Conservation (phyloP, 176 grass and related monocot genomes). For the Juncus inflexus region DNA sequence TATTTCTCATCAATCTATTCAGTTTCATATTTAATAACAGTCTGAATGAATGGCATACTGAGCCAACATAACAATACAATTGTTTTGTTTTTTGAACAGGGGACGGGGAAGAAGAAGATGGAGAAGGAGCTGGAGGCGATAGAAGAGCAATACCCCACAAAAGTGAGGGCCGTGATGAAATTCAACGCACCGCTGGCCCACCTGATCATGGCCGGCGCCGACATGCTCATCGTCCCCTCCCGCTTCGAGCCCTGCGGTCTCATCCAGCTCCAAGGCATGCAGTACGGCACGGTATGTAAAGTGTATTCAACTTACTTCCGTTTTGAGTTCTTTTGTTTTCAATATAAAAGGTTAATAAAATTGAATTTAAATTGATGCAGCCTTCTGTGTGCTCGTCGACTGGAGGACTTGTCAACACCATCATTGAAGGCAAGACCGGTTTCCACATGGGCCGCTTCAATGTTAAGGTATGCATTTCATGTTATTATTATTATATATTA, state of each 20-base stretch:
- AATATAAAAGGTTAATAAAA: background rate
- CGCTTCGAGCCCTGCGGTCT: slow-evolving; percentile 95
- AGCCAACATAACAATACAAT: slow-evolving; percentile 10
- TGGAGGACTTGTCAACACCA: slow-evolving; percentile 80
- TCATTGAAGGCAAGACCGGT: slow-evolving; percentile 78
- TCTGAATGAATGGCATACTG: slow-evolving; percentile 1
- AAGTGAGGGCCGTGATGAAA: slow-evolving; percentile 73
- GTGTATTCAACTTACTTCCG: background rate
- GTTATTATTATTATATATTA: no score
- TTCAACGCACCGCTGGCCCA: slow-evolving; percentile 86
- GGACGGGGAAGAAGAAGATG: slow-evolving; percentile 93
- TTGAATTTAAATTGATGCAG: slow-evolving; percentile 29
- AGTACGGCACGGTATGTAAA: slow-evolving; percentile 63
- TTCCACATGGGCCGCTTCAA: slow-evolving; percentile 89
- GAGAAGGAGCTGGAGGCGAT: slow-evolving; percentile 46
- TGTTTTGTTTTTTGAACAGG: slow-evolving; percentile 36
- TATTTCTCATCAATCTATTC: background rate
- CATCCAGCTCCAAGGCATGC: slow-evolving; percentile 93
- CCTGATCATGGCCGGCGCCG: slow-evolving; percentile 83
- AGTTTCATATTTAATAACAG: background rate
- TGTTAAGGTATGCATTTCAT: slow-evolving; percentile 40
- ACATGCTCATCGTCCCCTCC: slow-evolving; percentile 64
- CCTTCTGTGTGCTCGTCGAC: slow-evolving; percentile 58
- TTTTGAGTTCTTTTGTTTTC: no score
- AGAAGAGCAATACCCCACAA: slow-evolving; percentile 56